Base-by-base conservation (phyloP, 495 filamentous ascomycete genomes). In the Penicillium turbatum region DNA sequence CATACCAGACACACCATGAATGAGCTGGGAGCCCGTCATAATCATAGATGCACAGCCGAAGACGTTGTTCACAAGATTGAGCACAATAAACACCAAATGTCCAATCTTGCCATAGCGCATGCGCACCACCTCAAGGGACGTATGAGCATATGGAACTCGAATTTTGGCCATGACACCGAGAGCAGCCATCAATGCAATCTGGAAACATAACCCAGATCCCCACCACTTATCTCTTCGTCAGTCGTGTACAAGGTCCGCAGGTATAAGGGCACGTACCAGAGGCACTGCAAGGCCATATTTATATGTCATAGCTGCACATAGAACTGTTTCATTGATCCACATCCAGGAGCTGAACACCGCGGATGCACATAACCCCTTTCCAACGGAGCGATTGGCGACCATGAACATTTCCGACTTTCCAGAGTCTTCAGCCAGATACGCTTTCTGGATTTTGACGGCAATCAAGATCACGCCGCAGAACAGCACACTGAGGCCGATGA, bases 131-230 rank as follows among this genome's bases (percentile, higher is more conserved):
- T 83, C 79, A 5, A 81, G 63, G 19, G 76, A 81, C 0, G 80
- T 83, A 57, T 81, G 79, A 0, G 78, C 79, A 56, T 81, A 81
- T 5, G 79, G 79, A 5, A 79, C 80, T 59, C 74, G 61, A 46
- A 72, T 64, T 55, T 74, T 74, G 34, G 69, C 68, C 63, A 70
- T 65, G 2, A 73, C 67, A 10, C 67, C 72, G 3, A 74, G 57
- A 11, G 59, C 67, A 7, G 72, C 65, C 70, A 74, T 73, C 35
- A 74, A 51, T 24, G 69, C 68, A 43, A 74, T 71, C 51, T 73
- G 68, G 48, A 73, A 72, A 38, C 65, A 72, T 9, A 70, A 63
- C 37, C 67, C 70, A 36, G 70, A 69, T 52, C 65, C 72, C 61
- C 64, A 74, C 72, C 72, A 74, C 65, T n/a, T 71, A 44, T 17